These are phyloP conservation scores for Cladophialophora psammophila DNA, from an alignment of 2,329 filamentous ascomycete species.

Conservation along the genomic window DNA sequence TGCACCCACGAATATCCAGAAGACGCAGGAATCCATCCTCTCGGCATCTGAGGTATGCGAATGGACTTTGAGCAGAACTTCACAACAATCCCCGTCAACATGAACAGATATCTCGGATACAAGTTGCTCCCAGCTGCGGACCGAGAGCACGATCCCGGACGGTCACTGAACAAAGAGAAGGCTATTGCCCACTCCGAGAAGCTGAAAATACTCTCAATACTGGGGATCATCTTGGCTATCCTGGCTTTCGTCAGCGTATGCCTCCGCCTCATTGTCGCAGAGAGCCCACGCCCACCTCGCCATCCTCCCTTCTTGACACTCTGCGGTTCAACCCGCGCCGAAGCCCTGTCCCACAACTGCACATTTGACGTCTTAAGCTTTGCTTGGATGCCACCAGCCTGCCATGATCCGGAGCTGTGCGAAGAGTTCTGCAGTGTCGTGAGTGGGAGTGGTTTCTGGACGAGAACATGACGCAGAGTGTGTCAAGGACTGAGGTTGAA, in stretches of 20 bases:
- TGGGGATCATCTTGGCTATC: neutral
- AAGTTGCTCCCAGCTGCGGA: neutral
- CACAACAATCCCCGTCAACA: neutral
- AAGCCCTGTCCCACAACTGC: slow-evolving; percentile 1
- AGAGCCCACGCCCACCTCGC: neutral
- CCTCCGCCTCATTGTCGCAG: slow-evolving; percentile 13
- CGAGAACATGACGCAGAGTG: slow-evolving; percentile 1
- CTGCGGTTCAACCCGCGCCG: neutral
- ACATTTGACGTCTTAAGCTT: slow-evolving; percentile 6
- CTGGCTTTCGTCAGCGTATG: slow-evolving; percentile 5
- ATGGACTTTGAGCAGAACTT: neutral
- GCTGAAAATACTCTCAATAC: slow-evolving; percentile 3
- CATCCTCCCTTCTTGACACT: neutral
- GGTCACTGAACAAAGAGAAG: neutral
- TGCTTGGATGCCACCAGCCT: slow-evolving; percentile 8
- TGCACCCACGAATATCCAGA: too few relatives aligned
- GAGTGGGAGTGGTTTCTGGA: slow-evolving; percentile 9
- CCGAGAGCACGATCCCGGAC: neutral
- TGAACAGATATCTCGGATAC: slow-evolving; percentile 7
- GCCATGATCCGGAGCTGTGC: slow-evolving; percentile 1
- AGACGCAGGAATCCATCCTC: too few relatives aligned
- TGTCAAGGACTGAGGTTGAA: neutral
- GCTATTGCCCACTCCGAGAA: neutral
- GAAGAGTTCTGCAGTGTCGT: neutral
- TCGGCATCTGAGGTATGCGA: neutral